Evolutionary conservation across 371 early-diverging fungal species (phyloP), one percentile per base, ranked within the genome.

Genomic region (Dichotomocladium elegans): DNA sequence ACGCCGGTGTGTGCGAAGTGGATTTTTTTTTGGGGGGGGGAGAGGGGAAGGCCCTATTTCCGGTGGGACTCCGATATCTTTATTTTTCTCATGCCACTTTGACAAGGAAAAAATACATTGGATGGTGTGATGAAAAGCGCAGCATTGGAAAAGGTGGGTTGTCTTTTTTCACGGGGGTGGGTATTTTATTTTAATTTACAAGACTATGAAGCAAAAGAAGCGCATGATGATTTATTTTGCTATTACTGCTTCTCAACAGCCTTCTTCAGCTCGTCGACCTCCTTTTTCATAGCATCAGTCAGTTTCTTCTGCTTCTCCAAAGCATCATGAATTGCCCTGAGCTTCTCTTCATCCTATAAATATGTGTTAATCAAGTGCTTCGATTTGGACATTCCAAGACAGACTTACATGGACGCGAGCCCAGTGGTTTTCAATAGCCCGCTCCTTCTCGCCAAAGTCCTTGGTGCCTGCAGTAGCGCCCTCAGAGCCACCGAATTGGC

Each of bases 401-500:
- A 42, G 6, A 58, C 63, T 68, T 61, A 75, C 76, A 24, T 72
- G 67, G 43, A 56, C 21, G 35, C 72, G 70, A 33, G 72, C 72
- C 72, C 72, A 75, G 44, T 66, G 68, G 34, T 72, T 72, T 57
- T 75, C 76, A 17, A 68, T 55, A 12, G 76, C 76, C 47, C 58
- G 66, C 65, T 75, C 76, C 51, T 75, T 75, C 30, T 65, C 61
- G 34, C 72, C 63, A 40, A 72, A 75, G 33, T 57, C 47, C 40
- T 57, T 57, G 44, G 61, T 35, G 2, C 40, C 6, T 10, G 75
- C 69, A 40, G 72, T 68, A 7, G 75, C 66, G 47, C 72, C 75
- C 50, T 64, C 74, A 30, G 52, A 37, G 6, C 44, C 53, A 19
- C 22, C 14, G 24, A 12, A 34, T 15, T 10, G 6, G 17, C 35